These are phyloP conservation scores for Aspergillus coremiiformis DNA, from an alignment of 495 filamentous ascomycete species.

Conservation along the genomic window DNA sequence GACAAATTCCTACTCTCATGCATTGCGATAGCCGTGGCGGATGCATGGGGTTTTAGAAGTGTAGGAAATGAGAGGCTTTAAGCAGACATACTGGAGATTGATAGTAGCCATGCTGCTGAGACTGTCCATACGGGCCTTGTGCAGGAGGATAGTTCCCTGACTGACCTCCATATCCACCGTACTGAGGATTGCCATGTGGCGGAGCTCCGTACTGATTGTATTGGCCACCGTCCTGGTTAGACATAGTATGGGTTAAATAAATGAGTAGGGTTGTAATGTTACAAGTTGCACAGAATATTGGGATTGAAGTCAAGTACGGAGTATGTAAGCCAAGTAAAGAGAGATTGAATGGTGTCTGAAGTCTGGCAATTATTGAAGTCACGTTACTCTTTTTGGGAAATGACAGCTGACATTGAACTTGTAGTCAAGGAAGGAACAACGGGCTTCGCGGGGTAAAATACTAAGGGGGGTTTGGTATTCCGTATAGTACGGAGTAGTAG, in stretches of 20 bases:
- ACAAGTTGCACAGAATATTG: not conserved
- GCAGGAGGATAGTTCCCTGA: slow-evolving; percentile 20
- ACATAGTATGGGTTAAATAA: slow-evolving; percentile 15
- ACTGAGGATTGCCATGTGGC: slow-evolving; percentile 7
- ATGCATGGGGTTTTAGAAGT: not conserved
- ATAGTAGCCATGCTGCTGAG: slow-evolving; percentile 25
- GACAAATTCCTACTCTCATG: not conserved
- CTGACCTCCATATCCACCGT: slow-evolving; percentile 11
- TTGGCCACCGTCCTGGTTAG: slow-evolving; percentile 8
- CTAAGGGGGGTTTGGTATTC: not conserved
- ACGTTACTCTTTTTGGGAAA: not conserved
- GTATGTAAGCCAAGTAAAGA: not conserved
- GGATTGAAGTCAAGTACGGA: not conserved
- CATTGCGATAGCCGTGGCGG: not conserved
- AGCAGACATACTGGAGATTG: slow-evolving; percentile 18
- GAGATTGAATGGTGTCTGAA: not conserved
- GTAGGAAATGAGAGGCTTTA: not conserved
- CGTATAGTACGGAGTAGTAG: too few species aligned
- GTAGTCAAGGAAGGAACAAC: not conserved
- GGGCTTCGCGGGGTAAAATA: not conserved
- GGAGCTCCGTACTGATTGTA: not conserved
- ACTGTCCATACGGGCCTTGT: slow-evolving; percentile 18
- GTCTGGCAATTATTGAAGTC: not conserved
- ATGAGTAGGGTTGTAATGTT: not conserved
- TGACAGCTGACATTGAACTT: not conserved